phyloP scores from a whole-genome alignment of 495 filamentous ascomycete genomes.

The Peziza echinospora region DNA sequence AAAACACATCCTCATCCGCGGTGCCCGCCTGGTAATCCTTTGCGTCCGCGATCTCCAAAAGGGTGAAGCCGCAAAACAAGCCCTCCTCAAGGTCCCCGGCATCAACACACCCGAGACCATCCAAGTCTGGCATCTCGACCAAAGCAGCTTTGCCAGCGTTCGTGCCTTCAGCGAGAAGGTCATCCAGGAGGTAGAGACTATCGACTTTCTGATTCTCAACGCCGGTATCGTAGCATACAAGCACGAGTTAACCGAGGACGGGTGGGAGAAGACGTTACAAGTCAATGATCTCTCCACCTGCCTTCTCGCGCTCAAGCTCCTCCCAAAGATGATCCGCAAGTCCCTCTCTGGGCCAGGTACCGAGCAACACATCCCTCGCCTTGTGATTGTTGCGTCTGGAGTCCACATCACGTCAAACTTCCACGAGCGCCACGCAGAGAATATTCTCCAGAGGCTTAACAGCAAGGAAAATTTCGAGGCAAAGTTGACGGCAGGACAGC shows the following conservation, averaged over 20 bases:
- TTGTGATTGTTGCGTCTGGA: too few relatives aligned
- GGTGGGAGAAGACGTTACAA: constrained; percentile 34
- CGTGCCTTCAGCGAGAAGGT: constrained; percentile 23
- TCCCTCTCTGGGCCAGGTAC: too few relatives aligned
- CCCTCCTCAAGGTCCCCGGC: constrained; percentile 22
- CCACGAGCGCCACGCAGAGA: too few relatives aligned
- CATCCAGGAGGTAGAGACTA: constrained; percentile 18
- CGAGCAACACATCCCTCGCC: too few relatives aligned
- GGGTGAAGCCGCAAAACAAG: constrained; percentile 24
- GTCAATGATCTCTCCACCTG: constrained; percentile 38
- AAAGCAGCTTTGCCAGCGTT: constrained; percentile 28
- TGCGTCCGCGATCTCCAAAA: constrained; percentile 24
- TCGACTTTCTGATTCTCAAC: constrained; percentile 30
- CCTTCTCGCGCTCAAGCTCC: constrained; percentile 32
- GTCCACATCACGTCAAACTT: too few relatives aligned
- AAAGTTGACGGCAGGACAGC: too few relatives aligned
- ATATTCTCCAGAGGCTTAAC: too few relatives aligned
- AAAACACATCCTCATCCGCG: too few relatives aligned
- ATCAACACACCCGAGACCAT: constrained; percentile 15
- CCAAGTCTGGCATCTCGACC: constrained; percentile 36
- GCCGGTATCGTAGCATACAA: constrained; percentile 20
- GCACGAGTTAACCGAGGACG: constrained; percentile 19
- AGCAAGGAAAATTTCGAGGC: too few relatives aligned
- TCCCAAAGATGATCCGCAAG: constrained; percentile 25
- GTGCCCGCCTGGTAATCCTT: constrained; percentile 25